phyloP scores from a whole-genome alignment of 2,329 filamentous ascomycete species.

The Teratosphaeria zuluensis region DNA sequence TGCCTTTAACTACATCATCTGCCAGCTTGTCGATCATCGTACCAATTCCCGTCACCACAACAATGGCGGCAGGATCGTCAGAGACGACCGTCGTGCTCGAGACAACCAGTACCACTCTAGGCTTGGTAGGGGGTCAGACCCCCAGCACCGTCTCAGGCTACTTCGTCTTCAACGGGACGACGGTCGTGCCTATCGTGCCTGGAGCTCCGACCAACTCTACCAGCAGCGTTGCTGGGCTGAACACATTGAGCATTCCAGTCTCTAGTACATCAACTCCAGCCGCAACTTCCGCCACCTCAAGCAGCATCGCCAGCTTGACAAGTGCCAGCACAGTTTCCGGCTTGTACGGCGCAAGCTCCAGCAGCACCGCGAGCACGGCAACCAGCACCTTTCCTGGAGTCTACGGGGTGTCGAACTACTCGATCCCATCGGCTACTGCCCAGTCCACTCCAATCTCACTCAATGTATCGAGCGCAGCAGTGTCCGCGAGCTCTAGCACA shows the following conservation, averaged over 20 bases:
- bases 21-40: slow-evolving; percentile 1
- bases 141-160: slow-evolving; percentile 5
- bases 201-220: not conserved
- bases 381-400: not conserved
- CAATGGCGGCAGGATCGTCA: not conserved
- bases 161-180: slow-evolving; percentile 9
- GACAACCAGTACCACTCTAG: slow-evolving; percentile 7
- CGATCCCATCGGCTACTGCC: not conserved
- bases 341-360: not conserved
- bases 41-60: slow-evolving; percentile 1
- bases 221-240: not conserved
- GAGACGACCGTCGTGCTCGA: slow-evolving; percentile 2
- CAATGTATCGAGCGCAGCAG: slow-evolving; percentile 1
- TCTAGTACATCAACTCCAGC: not conserved
- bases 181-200: not conserved
- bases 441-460: not conserved
- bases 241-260: not conserved
- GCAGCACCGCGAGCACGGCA: not conserved
- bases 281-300: not conserved
- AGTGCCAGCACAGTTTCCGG: not conserved
- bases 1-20: not conserved
- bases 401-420: not conserved
- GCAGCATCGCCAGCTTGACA: not conserved
- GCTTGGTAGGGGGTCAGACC: slow-evolving; percentile 1
- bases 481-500: slow-evolving; percentile 4